phyloP scores from a whole-genome alignment of 1,139 yeast species.

The Yamadazyma aaseri region DNA sequence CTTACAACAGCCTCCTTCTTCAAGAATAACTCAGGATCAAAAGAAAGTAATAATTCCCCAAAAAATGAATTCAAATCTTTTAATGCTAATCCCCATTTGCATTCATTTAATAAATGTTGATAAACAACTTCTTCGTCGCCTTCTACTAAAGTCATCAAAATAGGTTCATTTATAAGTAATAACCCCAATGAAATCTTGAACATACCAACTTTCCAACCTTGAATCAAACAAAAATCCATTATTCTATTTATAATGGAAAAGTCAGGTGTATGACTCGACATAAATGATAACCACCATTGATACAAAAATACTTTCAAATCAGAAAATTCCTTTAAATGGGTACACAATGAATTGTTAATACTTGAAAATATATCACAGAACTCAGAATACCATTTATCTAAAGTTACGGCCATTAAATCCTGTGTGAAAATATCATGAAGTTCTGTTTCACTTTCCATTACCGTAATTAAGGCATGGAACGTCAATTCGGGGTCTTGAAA shows the following conservation, averaged over 20 bases:
- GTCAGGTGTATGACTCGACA: slow-evolving; percentile 62
- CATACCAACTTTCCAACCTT: slow-evolving; percentile 65
- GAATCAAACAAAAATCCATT: slow-evolving; percentile 56
- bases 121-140: slow-evolving; percentile 61
- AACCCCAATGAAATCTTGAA: slow-evolving; percentile 61
- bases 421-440: slow-evolving; percentile 57
- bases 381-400: slow-evolving; percentile 53
- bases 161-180: slow-evolving; percentile 49
- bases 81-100: slow-evolving; percentile 52
- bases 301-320: slow-evolving; percentile 48
- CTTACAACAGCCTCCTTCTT: slow-evolving; percentile 5
- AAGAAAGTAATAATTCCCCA: slow-evolving; percentile 36
- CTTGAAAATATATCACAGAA: slow-evolving; percentile 45
- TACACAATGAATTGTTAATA: slow-evolving; percentile 41
- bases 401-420: slow-evolving; percentile 55
- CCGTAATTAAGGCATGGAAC: slow-evolving; percentile 54
- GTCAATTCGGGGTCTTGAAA: slow-evolving; percentile 47
- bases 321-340: slow-evolving; percentile 43
- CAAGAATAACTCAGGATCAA: slow-evolving; percentile 35
- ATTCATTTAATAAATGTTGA: slow-evolving; percentile 59
- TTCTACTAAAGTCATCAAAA: slow-evolving; percentile 46
- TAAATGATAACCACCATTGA: slow-evolving; percentile 70
- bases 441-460: slow-evolving; percentile 62
- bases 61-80: slow-evolving; percentile 47
- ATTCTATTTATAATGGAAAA: slow-evolving; percentile 47